Evolutionary conservation across 2,329 filamentous ascomycete genomes (phyloP), one percentile per base, ranked within the genome.

Genomic region (Phialocephala subalpina): DNA sequence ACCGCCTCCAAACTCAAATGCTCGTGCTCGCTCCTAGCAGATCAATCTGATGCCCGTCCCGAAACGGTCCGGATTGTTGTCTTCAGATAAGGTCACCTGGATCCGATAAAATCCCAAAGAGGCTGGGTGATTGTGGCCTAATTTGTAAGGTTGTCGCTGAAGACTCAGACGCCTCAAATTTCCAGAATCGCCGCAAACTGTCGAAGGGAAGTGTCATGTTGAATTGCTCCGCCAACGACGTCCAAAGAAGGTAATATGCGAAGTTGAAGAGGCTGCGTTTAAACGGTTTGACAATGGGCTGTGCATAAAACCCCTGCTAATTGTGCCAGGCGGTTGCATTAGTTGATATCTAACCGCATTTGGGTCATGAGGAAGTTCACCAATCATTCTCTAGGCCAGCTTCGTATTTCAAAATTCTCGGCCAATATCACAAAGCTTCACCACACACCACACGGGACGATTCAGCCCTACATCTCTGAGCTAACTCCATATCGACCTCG

Each of bases 241-340:
- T 52, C 64, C 64, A 25, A 62, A 66, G 40, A 36, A n/a, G 60
- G 64, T 33, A 66, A 57, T 47, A 20, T 29, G 29, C 53, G 64
- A 65, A 58, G 63, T 58, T 65, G 49, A 60, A 35, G 33, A 47
- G 3, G 38, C 36, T 27, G 33, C 9, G 9, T 49, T 22, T 16
- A 9, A 42, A 8, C 20, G 18, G 16, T 9, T 33, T 49, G 58
- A 49, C 42, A 47, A 22, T 29, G 25, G 27, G 38, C 40, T 47
- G 40, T 47, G 25, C 58, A n/a, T 33, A 35, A 60, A 2, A 9
- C 12, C 52, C 25, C 52, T 36, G 33, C 52, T 27, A 6, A 12
- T 14, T 40, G 9, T 20, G 33, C 55, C 55, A 22, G 22, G 7
- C 12, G 3, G n/a, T 25, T 49, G 25, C 25, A 22, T 18, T 29